Base-by-base conservation (phyloP, 2,329 filamentous ascomycete genomes). In the Helminthosporium solani region DNA sequence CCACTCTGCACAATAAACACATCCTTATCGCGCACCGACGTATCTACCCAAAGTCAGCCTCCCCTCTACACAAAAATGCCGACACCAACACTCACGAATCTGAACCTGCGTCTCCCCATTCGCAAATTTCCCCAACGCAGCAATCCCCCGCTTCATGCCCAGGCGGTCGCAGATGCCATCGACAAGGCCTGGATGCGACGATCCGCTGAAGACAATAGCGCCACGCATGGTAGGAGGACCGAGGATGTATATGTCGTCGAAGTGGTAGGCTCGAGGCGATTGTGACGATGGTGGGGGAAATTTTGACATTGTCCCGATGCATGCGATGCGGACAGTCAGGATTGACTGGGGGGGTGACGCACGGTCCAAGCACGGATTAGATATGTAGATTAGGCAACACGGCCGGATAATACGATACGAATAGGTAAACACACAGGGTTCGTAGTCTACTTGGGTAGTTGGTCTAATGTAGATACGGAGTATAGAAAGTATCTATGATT, bases 1-100 rank as follows among this genome's bases (percentile, higher is more conserved):
- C 94, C 94, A 53, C 92, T 97, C 77, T 99, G 94, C 50, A 99
- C 87, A 68, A 99, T 92, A 72, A 97, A 99, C 63, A 99, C 92
- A 80, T 99, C 92, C 73, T 97, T 95, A 70, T 99, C 95, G 60
- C 94, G 88, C 56, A 99, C 90, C 20, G 84, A 86, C 40, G 75
- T 76, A 63, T 77, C 75, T 78, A 50, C n/a, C 21, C 27, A 30
- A 35, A n/a, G 49, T 25, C 23, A 25, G 23, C 23, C 23, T 25
- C 5, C 9, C 23, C 23, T 9, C 36, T 14, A 31, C 5, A 4
- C 9, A 27, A 7, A 7, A 27, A 12, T 12, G 25, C 25, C 25
- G 7, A 27, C 12, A 7, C 40, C 49, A 15, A 33, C 40, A 66
- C 70, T 54, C 60, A 77, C 81, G 80, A 61, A 87, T 84, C 63